Evolutionary conservation across 441 rosid species (phyloP), one percentile per base, ranked within the genome.

Genomic region (Manihot esculenta): DNA sequence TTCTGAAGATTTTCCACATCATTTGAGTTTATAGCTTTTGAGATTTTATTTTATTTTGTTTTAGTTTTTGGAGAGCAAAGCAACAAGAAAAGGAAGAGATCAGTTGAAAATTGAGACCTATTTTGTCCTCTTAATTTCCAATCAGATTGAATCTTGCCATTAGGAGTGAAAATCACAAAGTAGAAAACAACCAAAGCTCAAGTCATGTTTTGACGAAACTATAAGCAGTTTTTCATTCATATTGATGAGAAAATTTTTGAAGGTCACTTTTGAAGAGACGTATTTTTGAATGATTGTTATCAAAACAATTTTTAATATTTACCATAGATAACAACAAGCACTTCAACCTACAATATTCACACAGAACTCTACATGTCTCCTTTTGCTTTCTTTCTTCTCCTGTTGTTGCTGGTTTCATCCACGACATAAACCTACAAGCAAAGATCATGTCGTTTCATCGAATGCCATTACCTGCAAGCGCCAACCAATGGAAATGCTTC

Each of bases 401-500:
- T 44, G 67, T 18, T 12, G 55, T 38, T 33, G 70, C 33, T 53
- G 73, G 72, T 74, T 71, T 82, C 86, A 77, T 84, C 80, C 74
- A 66, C 80, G 68, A 76, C 77, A 77, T 60, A 42, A 64, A 61
- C 77, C 81, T 77, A 10, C 11, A 41, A 47, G 66, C 72, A 57
- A 35, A 64, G 78, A 73, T 87, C 81, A 89, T 24, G 84, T 77
- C 53, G 89, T 80, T 77, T 89, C 88, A 83, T 85, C 78, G 66
- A 89, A 89, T 67, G 55, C 82, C 90, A 89, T 84, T 73, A 71
- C 86, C 94, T 89, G 68, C 2, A 74, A 26, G 21, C 66, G 54
- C 74, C 55, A 76, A 26, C 21, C 49, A 75, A 68, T 56, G 11
- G 12, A 73, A 72, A 27, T 23, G 62, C 45, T 53, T 47, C 20